phyloP scores from a whole-genome alignment of 306 rosid genomes.

The Begonia loranthoides region DNA sequence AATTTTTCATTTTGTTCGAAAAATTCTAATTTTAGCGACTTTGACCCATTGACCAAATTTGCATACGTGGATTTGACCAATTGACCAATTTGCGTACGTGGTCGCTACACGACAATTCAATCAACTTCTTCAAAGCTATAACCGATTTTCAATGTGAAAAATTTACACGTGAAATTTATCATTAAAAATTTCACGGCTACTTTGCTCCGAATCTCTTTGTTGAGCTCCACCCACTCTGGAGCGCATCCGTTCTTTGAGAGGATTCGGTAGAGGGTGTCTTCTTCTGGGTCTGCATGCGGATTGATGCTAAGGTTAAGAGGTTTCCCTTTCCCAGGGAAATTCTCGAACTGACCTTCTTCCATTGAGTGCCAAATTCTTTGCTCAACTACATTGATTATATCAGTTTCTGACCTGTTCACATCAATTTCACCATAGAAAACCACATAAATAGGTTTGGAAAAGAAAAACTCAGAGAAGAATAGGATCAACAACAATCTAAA shows the following conservation, averaged over 20 bases:
- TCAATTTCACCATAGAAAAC: neutral
- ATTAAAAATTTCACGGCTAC: too few species aligned
- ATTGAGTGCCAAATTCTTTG: constrained; percentile 91
- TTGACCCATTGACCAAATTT: too few species aligned
- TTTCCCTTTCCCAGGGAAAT: constrained; percentile 85
- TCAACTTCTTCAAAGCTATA: too few species aligned
- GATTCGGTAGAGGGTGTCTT: constrained; percentile 67
- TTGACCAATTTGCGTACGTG: too few species aligned
- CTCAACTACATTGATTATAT: constrained; percentile 73
- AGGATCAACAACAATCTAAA: neutral
- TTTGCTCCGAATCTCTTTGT: constrained; percentile 64
- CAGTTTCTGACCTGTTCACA: constrained; percentile 69
- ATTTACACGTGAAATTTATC: too few species aligned
- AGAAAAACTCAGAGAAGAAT: too few species aligned
- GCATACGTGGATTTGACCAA: too few species aligned
- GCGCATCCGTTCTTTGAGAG: constrained; percentile 71
- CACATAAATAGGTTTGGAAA: too few species aligned
- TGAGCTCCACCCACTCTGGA: constrained; percentile 87
- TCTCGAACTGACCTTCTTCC: constrained; percentile 90
- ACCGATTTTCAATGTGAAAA: too few species aligned
- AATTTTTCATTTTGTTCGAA: too few species aligned
- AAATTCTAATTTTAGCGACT: too few species aligned
- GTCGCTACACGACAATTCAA: too few species aligned
- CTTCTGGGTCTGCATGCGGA: constrained; percentile 92
- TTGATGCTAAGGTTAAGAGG: constrained; percentile 53